Evolutionary conservation across 2,329 filamentous ascomycete genomes (phyloP).

Genomic region (Neobulgaria alba): DNA sequence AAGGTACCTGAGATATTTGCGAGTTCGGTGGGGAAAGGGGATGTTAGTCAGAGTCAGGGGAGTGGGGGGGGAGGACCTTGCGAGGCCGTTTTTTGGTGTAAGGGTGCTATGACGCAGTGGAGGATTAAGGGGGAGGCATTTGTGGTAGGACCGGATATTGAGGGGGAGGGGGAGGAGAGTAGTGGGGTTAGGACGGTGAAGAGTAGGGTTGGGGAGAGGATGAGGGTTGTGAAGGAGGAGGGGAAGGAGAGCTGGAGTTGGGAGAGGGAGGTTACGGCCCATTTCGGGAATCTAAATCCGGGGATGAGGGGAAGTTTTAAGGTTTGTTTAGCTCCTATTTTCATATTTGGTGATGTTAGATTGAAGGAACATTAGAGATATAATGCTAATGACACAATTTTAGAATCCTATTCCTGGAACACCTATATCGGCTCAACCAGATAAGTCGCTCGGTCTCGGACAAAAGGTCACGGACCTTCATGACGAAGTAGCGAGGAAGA

Average conservation of each 20-base stretch:
- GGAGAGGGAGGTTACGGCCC: slow-evolving; percentile 68
- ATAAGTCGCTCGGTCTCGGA: slow-evolving; percentile 38
- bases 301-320: slow-evolving; percentile 65
- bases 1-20: slow-evolving; percentile 67
- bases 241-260: slow-evolving; percentile 51
- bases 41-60: slow-evolving; percentile 36
- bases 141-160: slow-evolving; percentile 62
- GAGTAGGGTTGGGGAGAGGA: slow-evolving; percentile 50
- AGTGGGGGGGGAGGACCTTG: slow-evolving; percentile 59
- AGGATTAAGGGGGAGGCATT: slow-evolving; percentile 69
- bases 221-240: slow-evolving; percentile 43
- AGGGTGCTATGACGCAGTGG: slow-evolving; percentile 70
- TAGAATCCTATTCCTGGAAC: slow-evolving; percentile 58
- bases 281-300: slow-evolving; percentile 85
- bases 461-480: slow-evolving; percentile 54
- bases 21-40: slow-evolving; percentile 38
- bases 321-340: not conserved
- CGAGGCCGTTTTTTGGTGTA: slow-evolving; percentile 80
- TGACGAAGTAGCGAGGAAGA: slow-evolving; percentile 54
- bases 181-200: slow-evolving; percentile 49
- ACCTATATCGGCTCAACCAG: slow-evolving; percentile 43
- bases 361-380: no score
- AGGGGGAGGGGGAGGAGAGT: slow-evolving; percentile 38
- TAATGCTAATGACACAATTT: no score
- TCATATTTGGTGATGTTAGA: not conserved